A percentile compares a stretch with the other conserved stretches of the same genome.
These are phyloP conservation scores for Cladosporium sp. DNA, from an alignment of 2,329 filamentous ascomycete genomes.

Conservation along the genomic window DNA sequence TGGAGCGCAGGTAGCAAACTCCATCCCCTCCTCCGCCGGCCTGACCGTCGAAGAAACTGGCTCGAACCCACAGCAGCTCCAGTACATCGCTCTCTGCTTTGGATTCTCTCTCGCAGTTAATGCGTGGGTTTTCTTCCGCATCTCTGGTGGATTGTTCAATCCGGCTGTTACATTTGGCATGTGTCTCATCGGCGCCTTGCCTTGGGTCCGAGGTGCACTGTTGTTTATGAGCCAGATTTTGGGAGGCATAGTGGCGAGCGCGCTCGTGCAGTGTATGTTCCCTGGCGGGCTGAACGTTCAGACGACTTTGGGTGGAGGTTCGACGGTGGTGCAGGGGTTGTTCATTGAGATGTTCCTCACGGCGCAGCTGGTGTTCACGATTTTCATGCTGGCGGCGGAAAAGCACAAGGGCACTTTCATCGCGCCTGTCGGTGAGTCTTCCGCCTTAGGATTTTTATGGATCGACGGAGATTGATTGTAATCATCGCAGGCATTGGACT, in stretches of 20 bases:
- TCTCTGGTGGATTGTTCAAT: slow-evolving; percentile 32
- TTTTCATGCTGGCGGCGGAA: slow-evolving; percentile 39
- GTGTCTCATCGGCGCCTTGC: slow-evolving; percentile 33
- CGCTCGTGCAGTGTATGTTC: slow-evolving; percentile 32
- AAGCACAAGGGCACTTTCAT: slow-evolving; percentile 40
- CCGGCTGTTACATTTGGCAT: slow-evolving; percentile 31
- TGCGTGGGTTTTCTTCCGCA: slow-evolving; percentile 34
- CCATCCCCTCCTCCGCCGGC: slow-evolving; percentile 25
- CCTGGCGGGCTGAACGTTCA: slow-evolving; percentile 34
- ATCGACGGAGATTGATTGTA: slow-evolving; percentile 16
- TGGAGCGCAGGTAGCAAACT: slow-evolving; percentile 43
- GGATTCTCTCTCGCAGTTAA: slow-evolving; percentile 40
- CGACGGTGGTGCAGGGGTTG: slow-evolving; percentile 33
- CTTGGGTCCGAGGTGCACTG: slow-evolving; percentile 30
- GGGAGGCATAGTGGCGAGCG: slow-evolving; percentile 34
- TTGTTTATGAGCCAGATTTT: slow-evolving; percentile 35
- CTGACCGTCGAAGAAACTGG: slow-evolving; percentile 27
- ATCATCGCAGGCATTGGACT: slow-evolving; percentile 37
- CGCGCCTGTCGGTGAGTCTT: slow-evolving; percentile 30
- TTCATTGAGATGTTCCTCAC: slow-evolving; percentile 40
- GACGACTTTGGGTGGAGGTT: slow-evolving; percentile 32
- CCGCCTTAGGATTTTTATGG: background rate
- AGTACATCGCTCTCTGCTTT: slow-evolving; percentile 37
- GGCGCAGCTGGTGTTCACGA: slow-evolving; percentile 37
- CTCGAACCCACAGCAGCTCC: slow-evolving; percentile 33